A percentile compares a stretch with the other conserved stretches of the same genome.
phyloP scores from a whole-genome alignment of 345 rosid genomes.

The Psidium guajava region DNA sequence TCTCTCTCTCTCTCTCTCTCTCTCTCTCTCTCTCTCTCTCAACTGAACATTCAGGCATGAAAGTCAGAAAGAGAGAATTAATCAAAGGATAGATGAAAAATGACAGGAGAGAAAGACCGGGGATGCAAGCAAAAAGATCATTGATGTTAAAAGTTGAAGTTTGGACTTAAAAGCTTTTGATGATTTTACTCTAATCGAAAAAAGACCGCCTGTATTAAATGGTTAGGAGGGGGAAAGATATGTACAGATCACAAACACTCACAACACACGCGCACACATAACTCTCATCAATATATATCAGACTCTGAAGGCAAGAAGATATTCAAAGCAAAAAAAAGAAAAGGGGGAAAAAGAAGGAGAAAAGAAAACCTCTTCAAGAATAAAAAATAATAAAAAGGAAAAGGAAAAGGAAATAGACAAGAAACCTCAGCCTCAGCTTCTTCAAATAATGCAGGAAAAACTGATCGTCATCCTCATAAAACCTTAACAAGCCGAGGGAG shows the following conservation, averaged over 20 bases:
- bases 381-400: neutral
- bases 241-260: constrained; percentile 30
- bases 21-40: neutral
- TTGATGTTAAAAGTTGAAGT: neutral
- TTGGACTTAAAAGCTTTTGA: neutral
- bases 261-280: constrained; percentile 18
- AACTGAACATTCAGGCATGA: neutral
- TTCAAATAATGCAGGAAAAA: neutral
- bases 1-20: neutral
- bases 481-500: constrained; percentile 48
- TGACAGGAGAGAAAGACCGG: neutral
- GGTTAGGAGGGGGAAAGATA: constrained; percentile 15
- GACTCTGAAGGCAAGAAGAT: neutral
- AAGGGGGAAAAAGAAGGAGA: neutral
- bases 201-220: constrained; percentile 25
- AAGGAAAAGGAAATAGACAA: neutral
- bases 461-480: neutral
- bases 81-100: neutral
- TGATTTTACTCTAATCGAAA: neutral
- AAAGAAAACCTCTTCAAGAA: constrained; percentile 1
- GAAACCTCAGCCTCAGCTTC: neutral
- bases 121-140: neutral
- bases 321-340: neutral
- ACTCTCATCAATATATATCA: neutral
- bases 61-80: neutral